These are phyloP conservation scores for Canariomyces notabilis DNA, from an alignment of 2,329 filamentous ascomycete species.

Conservation along the genomic window DNA sequence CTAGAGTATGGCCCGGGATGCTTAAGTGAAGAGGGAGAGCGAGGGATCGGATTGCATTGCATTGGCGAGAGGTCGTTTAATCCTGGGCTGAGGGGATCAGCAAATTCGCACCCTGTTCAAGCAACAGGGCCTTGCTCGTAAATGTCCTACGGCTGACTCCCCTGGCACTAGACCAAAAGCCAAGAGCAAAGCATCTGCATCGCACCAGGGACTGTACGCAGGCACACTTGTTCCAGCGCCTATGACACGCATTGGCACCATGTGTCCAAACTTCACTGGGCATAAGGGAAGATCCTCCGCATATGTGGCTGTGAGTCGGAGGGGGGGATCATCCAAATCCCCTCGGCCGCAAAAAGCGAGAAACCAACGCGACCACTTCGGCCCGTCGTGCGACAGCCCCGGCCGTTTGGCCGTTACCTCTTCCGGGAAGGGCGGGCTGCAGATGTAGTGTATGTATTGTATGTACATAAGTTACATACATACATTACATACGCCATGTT, in stretches of 20 bases:
- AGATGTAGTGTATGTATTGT: too few relatives aligned
- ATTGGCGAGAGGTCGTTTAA: neutral
- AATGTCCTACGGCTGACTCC: constrained; percentile 2
- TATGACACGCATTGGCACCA: constrained; percentile 17
- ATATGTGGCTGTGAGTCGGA: constrained; percentile 12
- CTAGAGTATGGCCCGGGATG: neutral
- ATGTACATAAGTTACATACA: too few relatives aligned
- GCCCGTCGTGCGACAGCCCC: constrained; percentile 17
- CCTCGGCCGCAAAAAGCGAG: too few relatives aligned
- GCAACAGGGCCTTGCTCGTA: constrained; percentile 14
- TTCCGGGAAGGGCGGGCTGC: constrained; percentile 16
- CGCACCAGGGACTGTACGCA: neutral
- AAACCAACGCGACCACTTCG: constrained; percentile 3
- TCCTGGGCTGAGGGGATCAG: constrained; percentile 7
- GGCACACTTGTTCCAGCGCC: neutral
- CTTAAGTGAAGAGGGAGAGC: neutral
- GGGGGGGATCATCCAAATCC: too few relatives aligned
- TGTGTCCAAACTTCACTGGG: constrained; percentile 13
- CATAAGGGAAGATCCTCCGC: constrained; percentile 9
- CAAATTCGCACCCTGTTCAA: constrained; percentile 12
- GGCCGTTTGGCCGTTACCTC: constrained; percentile 4
- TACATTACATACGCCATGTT: constrained; percentile 8
- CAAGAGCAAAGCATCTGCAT: too few relatives aligned
- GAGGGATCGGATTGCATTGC: neutral
- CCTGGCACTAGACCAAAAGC: too few relatives aligned